phyloP scores from a whole-genome alignment of 2,329 filamentous ascomycete species.

The Curvularia verruculosa region DNA sequence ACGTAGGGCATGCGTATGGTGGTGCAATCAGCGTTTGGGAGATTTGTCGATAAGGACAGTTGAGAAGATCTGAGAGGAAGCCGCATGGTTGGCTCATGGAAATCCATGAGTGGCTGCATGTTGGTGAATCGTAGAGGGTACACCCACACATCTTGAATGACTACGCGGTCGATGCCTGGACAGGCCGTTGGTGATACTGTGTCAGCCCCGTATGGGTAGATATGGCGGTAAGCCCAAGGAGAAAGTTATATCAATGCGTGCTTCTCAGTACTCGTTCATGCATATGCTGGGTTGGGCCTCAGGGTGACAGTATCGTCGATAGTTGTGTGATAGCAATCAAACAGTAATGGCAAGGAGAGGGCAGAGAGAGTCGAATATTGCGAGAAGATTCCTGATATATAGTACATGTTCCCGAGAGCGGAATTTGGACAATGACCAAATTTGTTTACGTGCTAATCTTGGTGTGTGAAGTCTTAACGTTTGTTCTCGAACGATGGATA shows the following conservation, averaged over 20 bases:
- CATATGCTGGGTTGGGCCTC: neutral
- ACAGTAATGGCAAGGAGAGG: slow-evolving; percentile 1
- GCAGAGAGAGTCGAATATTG: slow-evolving; percentile 12
- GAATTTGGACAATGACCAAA: slow-evolving; percentile 17
- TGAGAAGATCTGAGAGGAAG: slow-evolving; percentile 49
- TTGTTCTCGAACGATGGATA: slow-evolving; percentile 15
- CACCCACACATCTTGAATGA: slow-evolving; percentile 54
- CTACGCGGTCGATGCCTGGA: neutral
- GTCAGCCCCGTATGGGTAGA: too few relatives aligned
- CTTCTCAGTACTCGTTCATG: neutral
- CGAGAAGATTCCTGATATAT: slow-evolving; percentile 26
- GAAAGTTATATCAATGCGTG: neutral
- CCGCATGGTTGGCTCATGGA: slow-evolving; percentile 54
- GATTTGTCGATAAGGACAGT: slow-evolving; percentile 48
- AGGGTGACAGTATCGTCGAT: neutral
- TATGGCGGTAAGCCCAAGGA: neutral
- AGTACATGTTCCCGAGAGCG: slow-evolving; percentile 14
- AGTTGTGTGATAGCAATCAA: slow-evolving; percentile 1
- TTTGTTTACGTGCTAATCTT: slow-evolving; percentile 10
- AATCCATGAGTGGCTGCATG: slow-evolving; percentile 58
- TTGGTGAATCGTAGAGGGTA: slow-evolving; percentile 52
- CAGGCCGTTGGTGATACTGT: neutral
- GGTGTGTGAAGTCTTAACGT: slow-evolving; percentile 21
- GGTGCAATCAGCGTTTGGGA: slow-evolving; percentile 37
- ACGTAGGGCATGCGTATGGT: slow-evolving; percentile 36